Base-by-base conservation (phyloP, 2,329 filamentous ascomycete genomes). In the Xylariaceae sp. region DNA sequence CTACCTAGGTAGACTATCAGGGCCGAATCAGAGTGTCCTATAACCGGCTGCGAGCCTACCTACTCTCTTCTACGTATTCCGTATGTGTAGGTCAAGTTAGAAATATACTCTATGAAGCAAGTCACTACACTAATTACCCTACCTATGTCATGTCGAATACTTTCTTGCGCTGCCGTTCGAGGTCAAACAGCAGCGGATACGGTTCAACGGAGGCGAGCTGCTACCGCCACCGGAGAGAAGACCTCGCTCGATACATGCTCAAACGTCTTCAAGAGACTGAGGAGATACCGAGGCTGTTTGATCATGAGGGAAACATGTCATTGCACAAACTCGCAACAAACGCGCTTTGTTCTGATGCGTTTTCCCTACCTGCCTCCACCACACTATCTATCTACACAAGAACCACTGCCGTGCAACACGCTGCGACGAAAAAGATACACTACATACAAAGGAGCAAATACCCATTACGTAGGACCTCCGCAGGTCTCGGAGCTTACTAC, bases 401-500 rank as follows among this genome's bases (percentile, higher is more conserved):
- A 54, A 45, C 44, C 35, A 32, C 40, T 52, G 40, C 12, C 39
- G 54, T 56, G 49, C 45, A 49, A 58, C 55, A 9, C 42, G 44
- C 9, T 45, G 32, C 34, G 7, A 37, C 27, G 30, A 42, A 42
- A 19, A 31, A 43, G 41, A n/a, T 43, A 19, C 43, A 26, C 11
- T 43, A 50, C 29, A 9, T 34, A 37, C 35, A 37, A 7, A 37
- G 19, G 19, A 19, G 19, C 19, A 19, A 19, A 19, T 19, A 19
- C 19, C 19, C 35, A 37, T 11, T 11, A 37, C 35, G 35, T 43
- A 29, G 31, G 19, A 19, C 19, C 19, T 19, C 19, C 19, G 19
- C 26, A 37, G 54, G 55, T 57, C 55, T 57, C 51, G 55, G 55
- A 31, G 48, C 41, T 46, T 42, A 51, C 40, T 47, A 19, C 47